Conservation (phyloP, 1,139 yeast genomes). For the Yamadazyma sp. region DNA sequence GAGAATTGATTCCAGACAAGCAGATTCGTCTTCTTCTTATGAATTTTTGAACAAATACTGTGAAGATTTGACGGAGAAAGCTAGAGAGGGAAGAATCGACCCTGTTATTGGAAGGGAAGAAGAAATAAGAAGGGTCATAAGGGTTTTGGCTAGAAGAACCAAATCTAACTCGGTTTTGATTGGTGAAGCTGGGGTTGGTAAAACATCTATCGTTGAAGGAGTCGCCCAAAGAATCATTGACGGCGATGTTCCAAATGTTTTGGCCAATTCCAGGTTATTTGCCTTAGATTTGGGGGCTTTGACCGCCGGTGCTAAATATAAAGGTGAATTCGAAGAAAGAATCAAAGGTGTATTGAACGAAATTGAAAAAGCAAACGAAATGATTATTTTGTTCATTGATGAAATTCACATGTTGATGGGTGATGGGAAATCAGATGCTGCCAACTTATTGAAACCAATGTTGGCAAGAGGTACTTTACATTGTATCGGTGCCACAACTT, state of each 20-base stretch:
- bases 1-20: conserved; percentile 89
- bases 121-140: conserved; percentile 90
- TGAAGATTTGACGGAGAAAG: conserved; percentile 87
- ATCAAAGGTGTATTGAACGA: conserved; percentile 94
- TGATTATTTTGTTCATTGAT: conserved; percentile 89
- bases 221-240: conserved; percentile 97
- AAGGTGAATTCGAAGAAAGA: conserved; percentile 98
- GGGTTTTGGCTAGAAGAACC: conserved; percentile 92
- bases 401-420: conserved; percentile 99
- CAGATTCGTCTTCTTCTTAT: conserved; percentile 81
- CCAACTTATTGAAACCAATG: conserved; percentile 94
- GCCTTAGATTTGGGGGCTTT: conserved; percentile 93
- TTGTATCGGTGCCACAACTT: conserved; percentile 98
- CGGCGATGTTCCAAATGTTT: conserved; percentile 88
- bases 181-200: conserved; percentile 99
- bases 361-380: conserved; percentile 80
- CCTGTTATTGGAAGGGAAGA: conserved; percentile 99
- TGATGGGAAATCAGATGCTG: conserved; percentile 92
- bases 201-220: conserved; percentile 96
- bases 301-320: conserved; percentile 97
- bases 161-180: conserved; percentile 94
- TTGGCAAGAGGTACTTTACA: conserved; percentile 94
- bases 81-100: conserved; percentile 91
- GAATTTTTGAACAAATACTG: conserved; percentile 91
- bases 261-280: conserved; percentile 76